phyloP scores from a whole-genome alignment of 768 basidiomycete species.

The Mycena leptocephala region DNA sequence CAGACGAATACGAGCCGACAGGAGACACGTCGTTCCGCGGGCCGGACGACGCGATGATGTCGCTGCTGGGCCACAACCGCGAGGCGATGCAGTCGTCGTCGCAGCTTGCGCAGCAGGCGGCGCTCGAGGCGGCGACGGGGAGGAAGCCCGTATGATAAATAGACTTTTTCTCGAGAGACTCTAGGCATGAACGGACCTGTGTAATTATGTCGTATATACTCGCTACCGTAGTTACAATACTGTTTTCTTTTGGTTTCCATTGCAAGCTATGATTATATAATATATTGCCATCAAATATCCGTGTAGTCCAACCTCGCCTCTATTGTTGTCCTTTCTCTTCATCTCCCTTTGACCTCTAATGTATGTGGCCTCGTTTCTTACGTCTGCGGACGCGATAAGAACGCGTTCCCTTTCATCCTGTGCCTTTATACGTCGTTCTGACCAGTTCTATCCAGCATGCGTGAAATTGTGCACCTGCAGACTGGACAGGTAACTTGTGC shows the following conservation, averaged over 20 bases:
- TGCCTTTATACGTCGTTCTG: not conserved
- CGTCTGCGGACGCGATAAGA: not conserved
- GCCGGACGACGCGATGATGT: constrained; percentile 57
- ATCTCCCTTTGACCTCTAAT: not conserved
- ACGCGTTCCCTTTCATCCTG: constrained; percentile 3
- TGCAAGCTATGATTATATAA: not conserved
- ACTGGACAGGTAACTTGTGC: constrained; percentile 88
- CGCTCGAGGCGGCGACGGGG: constrained; percentile 22
- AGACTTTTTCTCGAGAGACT: not conserved
- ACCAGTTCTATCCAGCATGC: constrained; percentile 77
- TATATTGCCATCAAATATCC: not conserved
- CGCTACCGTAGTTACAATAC: constrained; percentile 1
- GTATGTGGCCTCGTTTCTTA: not conserved
- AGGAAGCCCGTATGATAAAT: constrained; percentile 25
- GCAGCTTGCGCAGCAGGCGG: constrained; percentile 41
- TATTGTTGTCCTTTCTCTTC: not conserved
- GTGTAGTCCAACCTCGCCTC: not conserved
- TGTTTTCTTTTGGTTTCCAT: not conserved
- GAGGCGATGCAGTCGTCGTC: constrained; percentile 41
- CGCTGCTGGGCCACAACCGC: constrained; percentile 48
- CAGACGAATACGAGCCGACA: constrained; percentile 60
- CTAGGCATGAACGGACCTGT: constrained; percentile 21
- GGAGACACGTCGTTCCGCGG: constrained; percentile 43
- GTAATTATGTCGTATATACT: constrained; percentile 5
- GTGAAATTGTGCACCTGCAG: constrained; percentile 99